Evolutionary conservation across 495 filamentous ascomycete species (phyloP).

Genomic region (Polyplosphaeria fusca): DNA sequence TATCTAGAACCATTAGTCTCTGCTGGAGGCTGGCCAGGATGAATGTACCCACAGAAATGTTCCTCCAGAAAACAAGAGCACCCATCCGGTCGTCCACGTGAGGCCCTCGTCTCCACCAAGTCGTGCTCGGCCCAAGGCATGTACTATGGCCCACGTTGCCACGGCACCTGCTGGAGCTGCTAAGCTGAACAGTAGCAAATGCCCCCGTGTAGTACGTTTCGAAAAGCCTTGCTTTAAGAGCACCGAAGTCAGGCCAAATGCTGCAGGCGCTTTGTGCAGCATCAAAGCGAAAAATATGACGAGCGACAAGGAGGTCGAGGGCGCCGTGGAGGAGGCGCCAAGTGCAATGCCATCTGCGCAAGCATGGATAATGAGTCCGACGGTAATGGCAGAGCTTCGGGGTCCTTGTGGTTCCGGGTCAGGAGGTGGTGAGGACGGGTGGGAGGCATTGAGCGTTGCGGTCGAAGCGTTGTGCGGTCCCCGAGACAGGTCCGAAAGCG

Average conservation of each 20-base stretch:
- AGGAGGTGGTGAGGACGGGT: constrained; percentile 42
- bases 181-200: constrained; percentile 85
- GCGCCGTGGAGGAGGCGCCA: constrained; percentile 76
- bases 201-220: constrained; percentile 78
- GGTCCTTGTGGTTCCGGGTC: constrained; percentile 30
- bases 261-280: constrained; percentile 94
- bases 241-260: constrained; percentile 88
- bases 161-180: constrained; percentile 86
- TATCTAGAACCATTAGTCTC: constrained; percentile 56
- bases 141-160: constrained; percentile 73
- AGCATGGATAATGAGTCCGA: constrained; percentile 92
- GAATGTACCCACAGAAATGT: constrained; percentile 78
- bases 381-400: constrained; percentile 65
- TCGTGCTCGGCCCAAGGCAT: constrained; percentile 57
- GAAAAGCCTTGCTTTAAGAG: constrained; percentile 83
- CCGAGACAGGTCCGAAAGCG: constrained; percentile 67
- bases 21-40: background rate
- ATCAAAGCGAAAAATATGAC: constrained; percentile 96
- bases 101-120: constrained; percentile 49
- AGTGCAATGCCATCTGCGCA: constrained; percentile 95
- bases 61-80: constrained; percentile 87
- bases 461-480: constrained; percentile 50
- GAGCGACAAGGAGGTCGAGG: constrained; percentile 60
- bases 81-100: constrained; percentile 87
- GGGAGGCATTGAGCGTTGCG: constrained; percentile 37